phyloP scores from a whole-genome alignment of 1,284 basidiomycete genomes.

The Naganishia cerealis region DNA sequence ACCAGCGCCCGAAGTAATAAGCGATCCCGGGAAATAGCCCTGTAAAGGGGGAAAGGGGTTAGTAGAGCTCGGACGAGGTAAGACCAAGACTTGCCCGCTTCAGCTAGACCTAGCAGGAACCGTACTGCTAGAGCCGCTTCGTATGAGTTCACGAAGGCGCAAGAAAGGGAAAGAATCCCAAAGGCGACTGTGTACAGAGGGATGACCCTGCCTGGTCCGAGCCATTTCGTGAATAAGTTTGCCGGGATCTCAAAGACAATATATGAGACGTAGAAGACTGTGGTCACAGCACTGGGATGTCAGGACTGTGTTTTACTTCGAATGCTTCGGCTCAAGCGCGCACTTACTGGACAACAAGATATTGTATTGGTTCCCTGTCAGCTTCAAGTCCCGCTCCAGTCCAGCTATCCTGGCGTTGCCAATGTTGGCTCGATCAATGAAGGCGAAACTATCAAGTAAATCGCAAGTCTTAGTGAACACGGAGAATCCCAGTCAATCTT shows the following conservation, averaged over 20 bases:
- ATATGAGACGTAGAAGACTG: conserved; percentile 28
- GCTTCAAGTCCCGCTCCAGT: conserved; percentile 26
- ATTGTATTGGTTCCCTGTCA: conserved; percentile 33
- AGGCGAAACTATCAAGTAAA: conserved; percentile 18
- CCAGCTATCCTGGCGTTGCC: conserved; percentile 33
- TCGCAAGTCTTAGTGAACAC: background rate
- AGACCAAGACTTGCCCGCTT: conserved; percentile 34
- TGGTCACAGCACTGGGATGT: background rate
- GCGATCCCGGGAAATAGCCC: conserved; percentile 37
- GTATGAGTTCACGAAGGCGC: conserved; percentile 26
- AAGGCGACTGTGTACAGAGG: conserved; percentile 31
- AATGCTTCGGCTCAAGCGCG: background rate
- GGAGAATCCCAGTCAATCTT: background rate
- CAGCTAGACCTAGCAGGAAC: conserved; percentile 48
- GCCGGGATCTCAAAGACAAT: conserved; percentile 32
- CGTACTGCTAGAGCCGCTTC: conserved; percentile 38
- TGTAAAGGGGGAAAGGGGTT: background rate
- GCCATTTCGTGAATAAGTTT: conserved; percentile 33
- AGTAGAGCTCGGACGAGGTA: background rate
- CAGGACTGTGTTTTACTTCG: background rate
- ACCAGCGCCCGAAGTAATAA: conserved; percentile 47
- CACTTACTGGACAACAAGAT: conserved; percentile 22
- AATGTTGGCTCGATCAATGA: conserved; percentile 34
- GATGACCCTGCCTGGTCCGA: conserved; percentile 31
- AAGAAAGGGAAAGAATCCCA: conserved; percentile 27